Base-by-base conservation (phyloP, 2,329 filamentous ascomycete species). In the Raffaelea deltoideospora region DNA sequence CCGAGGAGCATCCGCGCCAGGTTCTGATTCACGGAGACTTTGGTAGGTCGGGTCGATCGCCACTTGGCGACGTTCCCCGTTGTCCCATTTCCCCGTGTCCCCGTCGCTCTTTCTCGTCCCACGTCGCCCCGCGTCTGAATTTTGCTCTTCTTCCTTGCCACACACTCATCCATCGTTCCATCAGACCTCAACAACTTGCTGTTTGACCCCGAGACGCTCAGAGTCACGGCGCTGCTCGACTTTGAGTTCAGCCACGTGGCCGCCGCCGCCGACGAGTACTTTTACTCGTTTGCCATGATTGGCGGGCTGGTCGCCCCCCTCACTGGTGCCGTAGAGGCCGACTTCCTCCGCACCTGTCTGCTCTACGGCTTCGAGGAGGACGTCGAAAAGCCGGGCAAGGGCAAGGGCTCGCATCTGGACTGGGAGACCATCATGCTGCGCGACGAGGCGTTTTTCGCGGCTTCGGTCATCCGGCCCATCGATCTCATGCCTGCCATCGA, bases 21-120 rank as follows among this genome's bases (percentile, higher is more conserved):
- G 33, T 42, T 4, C 49, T 54, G 20, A 40, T 50, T 3, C 53
- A 53, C 43, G 48, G 42, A 7, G 52, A 53, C 33, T 52, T 55
- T 20, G 47, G 51, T 48, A 32, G 14, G 9, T 14, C 18, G n/a
- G n/a, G n/a, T n/a, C n/a, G n/a, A n/a, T n/a, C n/a, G n/a, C n/a
- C n/a, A n/a, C n/a, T n/a, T n/a, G n/a, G n/a, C n/a, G n/a, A n/a
- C n/a, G n/a, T n/a, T n/a, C n/a, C n/a, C n/a, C n/a, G n/a, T n/a
- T n/a, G n/a, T n/a, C n/a, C n/a, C n/a, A n/a, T n/a, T n/a, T n/a
- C n/a, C n/a, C n/a, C n/a, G n/a, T n/a, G 5, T 33, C 5, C 19
- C 10, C 9, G 10, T 33, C 4, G n/a, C n/a, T n/a, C n/a, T n/a
- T n/a, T n/a, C n/a, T n/a, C n/a, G 9, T 20, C 11, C 10, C 21